phyloP scores from a whole-genome alignment of 495 filamentous ascomycete species.

The Extremus antarcticus region DNA sequence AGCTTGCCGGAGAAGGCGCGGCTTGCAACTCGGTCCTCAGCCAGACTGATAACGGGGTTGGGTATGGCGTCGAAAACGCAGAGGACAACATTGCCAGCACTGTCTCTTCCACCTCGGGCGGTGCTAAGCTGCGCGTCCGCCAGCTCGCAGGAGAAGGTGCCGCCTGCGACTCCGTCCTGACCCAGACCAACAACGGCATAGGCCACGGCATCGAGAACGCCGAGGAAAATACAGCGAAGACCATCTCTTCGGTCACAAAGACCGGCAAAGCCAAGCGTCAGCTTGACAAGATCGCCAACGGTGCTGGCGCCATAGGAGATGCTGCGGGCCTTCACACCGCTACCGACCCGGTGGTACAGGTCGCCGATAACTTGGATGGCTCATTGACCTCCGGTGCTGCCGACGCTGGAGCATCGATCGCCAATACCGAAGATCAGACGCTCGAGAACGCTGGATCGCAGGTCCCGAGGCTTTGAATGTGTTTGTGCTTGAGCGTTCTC shows the following conservation, averaged over 20 bases:
- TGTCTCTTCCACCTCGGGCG: neutral
- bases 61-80: slow-evolving; percentile 9
- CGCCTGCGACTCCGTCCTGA: slow-evolving; percentile 8
- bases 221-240: slow-evolving; percentile 2
- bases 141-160: slow-evolving; percentile 10
- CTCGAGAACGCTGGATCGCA: slow-evolving; percentile 6
- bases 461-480: too few relatives aligned
- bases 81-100: slow-evolving; percentile 9
- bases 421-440: neutral
- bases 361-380: neutral
- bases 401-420: neutral
- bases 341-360: neutral
- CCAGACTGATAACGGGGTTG: slow-evolving; percentile 6
- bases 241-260: neutral
- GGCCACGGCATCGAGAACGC: slow-evolving; percentile 13
- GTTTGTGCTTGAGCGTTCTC: too few relatives aligned
- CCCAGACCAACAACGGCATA: slow-evolving; percentile 4
- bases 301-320: slow-evolving; percentile 1
- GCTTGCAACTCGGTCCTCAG: slow-evolving; percentile 7
- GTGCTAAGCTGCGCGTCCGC: neutral
- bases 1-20: too few relatives aligned
- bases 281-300: slow-evolving; percentile 7
- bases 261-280: neutral
- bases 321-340: slow-evolving; percentile 3
- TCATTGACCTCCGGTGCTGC: neutral